Conservation (phyloP, 108 stramenopile species). For the Skeletonema tropicum region DNA sequence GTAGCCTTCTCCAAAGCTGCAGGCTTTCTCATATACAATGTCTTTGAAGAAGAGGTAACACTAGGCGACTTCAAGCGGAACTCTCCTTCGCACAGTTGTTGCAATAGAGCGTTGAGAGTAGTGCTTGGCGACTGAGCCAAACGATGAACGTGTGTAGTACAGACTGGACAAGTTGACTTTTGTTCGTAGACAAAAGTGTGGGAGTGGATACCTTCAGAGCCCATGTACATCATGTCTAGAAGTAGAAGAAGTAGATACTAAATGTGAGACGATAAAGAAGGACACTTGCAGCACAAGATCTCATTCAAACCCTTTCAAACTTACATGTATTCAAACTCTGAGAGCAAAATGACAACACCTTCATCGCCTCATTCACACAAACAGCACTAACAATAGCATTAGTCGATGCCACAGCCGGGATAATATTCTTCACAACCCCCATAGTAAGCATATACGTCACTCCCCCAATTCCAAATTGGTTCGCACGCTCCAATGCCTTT, state of each 20-base stretch:
- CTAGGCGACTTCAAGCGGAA: constrained; percentile 89
- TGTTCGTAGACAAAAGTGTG: constrained; percentile 92
- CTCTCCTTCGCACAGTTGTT: constrained; percentile 71
- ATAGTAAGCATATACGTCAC: constrained; percentile 94
- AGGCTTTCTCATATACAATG: constrained; percentile 95
- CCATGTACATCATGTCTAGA: constrained; percentile 91
- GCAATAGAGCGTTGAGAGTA: constrained; percentile 82
- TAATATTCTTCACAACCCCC: constrained; percentile 99
- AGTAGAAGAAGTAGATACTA: neutral
- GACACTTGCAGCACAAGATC: neutral
- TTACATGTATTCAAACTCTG: constrained; percentile 93
- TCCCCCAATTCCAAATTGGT: constrained; percentile 85
- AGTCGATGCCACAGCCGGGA: constrained; percentile 99
- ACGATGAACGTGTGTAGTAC: constrained; percentile 63
- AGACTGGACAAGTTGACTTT: constrained; percentile 91
- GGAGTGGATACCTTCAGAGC: constrained; percentile 79
- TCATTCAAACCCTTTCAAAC: neutral
- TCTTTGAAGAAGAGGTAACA: constrained; percentile 70
- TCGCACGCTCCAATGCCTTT: constrained; percentile 81
- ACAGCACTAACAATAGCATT: constrained; percentile 98
- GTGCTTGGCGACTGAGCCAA: constrained; percentile 49
- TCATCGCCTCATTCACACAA: constrained; percentile 96
- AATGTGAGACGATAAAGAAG: constrained; percentile 21
- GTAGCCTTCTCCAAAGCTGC: constrained; percentile 86
- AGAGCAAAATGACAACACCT: constrained; percentile 90